Percentiles rank a stretch among this genome's conserved stretches.
Evolutionary conservation across 148 eudicot species (phyloP).

Genomic region (Dysphania ambrosioides): DNA sequence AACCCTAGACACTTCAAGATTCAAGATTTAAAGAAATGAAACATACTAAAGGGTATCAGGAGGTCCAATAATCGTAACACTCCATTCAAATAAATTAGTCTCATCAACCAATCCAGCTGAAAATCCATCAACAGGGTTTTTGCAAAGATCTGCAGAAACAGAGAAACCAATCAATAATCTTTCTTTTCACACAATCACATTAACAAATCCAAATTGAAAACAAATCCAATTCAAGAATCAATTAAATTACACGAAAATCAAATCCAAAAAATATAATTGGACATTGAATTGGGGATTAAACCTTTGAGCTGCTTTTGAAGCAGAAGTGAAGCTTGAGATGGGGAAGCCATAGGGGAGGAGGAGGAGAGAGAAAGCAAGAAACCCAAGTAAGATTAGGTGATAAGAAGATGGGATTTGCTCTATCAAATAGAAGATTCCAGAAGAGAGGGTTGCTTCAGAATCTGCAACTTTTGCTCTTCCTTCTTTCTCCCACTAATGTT

Average conservation of each 20-base stretch:
- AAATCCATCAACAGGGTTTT: constrained; percentile 63
- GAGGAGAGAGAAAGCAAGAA: constrained; percentile 15
- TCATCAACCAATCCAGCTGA: constrained; percentile 63
- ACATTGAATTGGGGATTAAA: constrained; percentile 23
- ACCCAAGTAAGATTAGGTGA: constrained; percentile 16
- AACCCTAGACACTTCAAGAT: constrained; percentile 16
- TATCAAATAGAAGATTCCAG: constrained; percentile 28
- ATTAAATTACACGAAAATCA: constrained; percentile 9
- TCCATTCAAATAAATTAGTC: constrained; percentile 57
- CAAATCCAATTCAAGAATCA: constrained; percentile 11
- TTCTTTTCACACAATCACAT: background rate
- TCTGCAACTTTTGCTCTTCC: constrained; percentile 13
- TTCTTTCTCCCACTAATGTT: constrained; percentile 6
- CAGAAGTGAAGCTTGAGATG: constrained; percentile 70
- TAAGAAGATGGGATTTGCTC: constrained; percentile 2
- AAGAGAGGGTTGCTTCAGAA: constrained; percentile 27
- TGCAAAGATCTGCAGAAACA: constrained; percentile 48
- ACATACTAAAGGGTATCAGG: constrained; percentile 60
- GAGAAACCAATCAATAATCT: constrained; percentile 1
- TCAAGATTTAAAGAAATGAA: background rate
- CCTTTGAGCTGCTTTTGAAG: constrained; percentile 81
- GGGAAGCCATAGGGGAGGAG: constrained; percentile 38
- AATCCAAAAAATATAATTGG: background rate
- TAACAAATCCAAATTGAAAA: background rate
- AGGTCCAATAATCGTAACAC: constrained; percentile 58